Base-by-base conservation (phyloP, 2,329 filamentous ascomycete genomes). In the Neospermospora avenae region DNA sequence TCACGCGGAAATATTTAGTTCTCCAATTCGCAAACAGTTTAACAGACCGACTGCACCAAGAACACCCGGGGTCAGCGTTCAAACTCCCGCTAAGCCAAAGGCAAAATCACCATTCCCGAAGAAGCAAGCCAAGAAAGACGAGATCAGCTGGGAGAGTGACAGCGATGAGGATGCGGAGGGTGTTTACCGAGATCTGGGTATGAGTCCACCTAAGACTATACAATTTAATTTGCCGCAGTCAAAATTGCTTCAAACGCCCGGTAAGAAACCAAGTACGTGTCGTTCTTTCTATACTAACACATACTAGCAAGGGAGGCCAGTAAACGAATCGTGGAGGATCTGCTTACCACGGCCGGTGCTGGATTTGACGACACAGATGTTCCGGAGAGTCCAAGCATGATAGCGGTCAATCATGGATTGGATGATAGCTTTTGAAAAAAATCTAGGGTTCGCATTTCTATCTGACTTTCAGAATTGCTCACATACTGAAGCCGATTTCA, bases 161-260 rank as follows among this genome's bases (percentile, higher is more conserved):
- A 77, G 77, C 39, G 80, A 80, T 28, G 84, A 85, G 10, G 84
- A 87, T 52, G 76, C 80, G 45, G 81, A 80, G 24, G 84, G 81
- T 44, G 71, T 84, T 5, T 87, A 88, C 60, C 83, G 82, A 6
- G 73, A 76, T 22, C 74, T 83, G 51, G 90, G 87, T 5, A 88
- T 92, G 75, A 96, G 91, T 70, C 95, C 95, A 28, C 95, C 95
- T 0, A 98, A 98, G 79, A 95, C 91, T 11, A 93, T 96, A 62
- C 89, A 93, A 70, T 96, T 96, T 73, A 87, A 89, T 46, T 76
- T 96, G 51, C 89, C 89, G 54, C 88, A 88, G 56, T 89, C 86
- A 42, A 87, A 89, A 71, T 76, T 96, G 22, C 74, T 93, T 72
- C 90, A 93, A 73, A 96, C 91, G 52, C 91, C 90, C 63, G 87